phyloP scores from a whole-genome alignment of 805 yeast species.

The Cyberlindnera maritima region DNA sequence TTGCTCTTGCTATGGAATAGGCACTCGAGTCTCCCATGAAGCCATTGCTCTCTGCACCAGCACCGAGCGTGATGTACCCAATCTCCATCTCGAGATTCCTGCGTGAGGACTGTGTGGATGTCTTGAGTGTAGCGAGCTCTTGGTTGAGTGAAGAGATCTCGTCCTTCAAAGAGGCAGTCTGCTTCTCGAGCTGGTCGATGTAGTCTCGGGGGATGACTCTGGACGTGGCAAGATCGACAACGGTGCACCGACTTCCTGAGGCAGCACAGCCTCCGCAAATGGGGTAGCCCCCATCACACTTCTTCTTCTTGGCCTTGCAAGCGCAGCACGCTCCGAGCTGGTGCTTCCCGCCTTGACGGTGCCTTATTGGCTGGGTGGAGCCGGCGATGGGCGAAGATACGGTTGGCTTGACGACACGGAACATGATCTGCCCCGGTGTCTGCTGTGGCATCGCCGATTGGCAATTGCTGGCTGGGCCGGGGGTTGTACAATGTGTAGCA shows the following conservation, averaged over 20 bases:
- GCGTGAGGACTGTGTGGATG: too few species aligned
- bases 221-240: constrained; percentile 46
- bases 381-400: too few species aligned
- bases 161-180: constrained; percentile 13
- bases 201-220: constrained; percentile 47
- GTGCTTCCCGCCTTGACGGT: constrained; percentile 26
- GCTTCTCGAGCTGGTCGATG: constrained; percentile 40
- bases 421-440: constrained; percentile 10
- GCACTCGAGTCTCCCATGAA: constrained; percentile 33
- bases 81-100: constrained; percentile 30
- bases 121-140: too few species aligned
- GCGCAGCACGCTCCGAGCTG: constrained; percentile 49
- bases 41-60: constrained; percentile 28
- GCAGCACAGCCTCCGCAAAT: constrained; percentile 41
- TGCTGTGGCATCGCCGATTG: too few species aligned
- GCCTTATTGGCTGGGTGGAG: neutral
- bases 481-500: too few species aligned
- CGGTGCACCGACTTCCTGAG: constrained; percentile 42
- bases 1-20: constrained; percentile 32
- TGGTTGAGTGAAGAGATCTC: neutral
- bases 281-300: constrained; percentile 52
- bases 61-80: constrained; percentile 30
- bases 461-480: too few species aligned
- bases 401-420: constrained; percentile 11
- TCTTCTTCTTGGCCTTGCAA: constrained; percentile 46